These are phyloP conservation scores for Lodderomyces oxycetoniae DNA, from an alignment of 1,139 yeast genomes.

Conservation along the genomic window DNA sequence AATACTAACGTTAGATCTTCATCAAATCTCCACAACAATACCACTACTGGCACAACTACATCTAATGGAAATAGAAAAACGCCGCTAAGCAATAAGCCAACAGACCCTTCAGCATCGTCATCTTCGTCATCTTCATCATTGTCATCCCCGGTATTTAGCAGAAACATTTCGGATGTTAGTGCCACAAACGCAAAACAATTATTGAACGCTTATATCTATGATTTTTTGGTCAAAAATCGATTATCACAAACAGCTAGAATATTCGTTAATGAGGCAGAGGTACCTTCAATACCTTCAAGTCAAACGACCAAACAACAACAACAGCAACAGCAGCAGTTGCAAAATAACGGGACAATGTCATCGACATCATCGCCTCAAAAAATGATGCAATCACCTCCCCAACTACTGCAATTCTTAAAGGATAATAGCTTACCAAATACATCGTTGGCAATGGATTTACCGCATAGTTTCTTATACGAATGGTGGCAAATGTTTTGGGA, in stretches of 20 bases:
- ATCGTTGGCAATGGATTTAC: conserved; percentile 65
- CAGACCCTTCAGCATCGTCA: conserved; percentile 2
- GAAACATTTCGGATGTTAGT: conserved; percentile 41
- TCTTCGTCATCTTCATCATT: conserved; percentile 14
- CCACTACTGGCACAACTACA: background rate
- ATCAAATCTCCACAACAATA: background rate
- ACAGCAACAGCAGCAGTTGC: conserved; percentile 13
- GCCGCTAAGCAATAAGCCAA: conserved; percentile 3
- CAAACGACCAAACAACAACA: conserved; percentile 1
- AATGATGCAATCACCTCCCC: conserved; percentile 10
- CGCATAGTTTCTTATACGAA: conserved; percentile 81
- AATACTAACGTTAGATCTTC: conserved; percentile 1
- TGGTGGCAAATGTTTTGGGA: conserved; percentile 99
- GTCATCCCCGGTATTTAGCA: no score
- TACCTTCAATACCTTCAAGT: conserved; percentile 24
- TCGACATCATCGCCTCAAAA: conserved; percentile 15
- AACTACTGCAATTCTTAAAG: conserved; percentile 14
- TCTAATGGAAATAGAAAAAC: conserved; percentile 3
- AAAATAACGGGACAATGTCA: conserved; percentile 16
- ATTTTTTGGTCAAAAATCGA: conserved; percentile 73
- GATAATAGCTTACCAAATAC: conserved; percentile 46
- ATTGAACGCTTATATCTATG: conserved; percentile 81
- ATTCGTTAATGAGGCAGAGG: conserved; percentile 70
- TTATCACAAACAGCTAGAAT: conserved; percentile 66
- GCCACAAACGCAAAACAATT: conserved; percentile 61